Conservation (phyloP, 169 alveolate genomes). For the Cryptosporidium tyzzeri region DNA sequence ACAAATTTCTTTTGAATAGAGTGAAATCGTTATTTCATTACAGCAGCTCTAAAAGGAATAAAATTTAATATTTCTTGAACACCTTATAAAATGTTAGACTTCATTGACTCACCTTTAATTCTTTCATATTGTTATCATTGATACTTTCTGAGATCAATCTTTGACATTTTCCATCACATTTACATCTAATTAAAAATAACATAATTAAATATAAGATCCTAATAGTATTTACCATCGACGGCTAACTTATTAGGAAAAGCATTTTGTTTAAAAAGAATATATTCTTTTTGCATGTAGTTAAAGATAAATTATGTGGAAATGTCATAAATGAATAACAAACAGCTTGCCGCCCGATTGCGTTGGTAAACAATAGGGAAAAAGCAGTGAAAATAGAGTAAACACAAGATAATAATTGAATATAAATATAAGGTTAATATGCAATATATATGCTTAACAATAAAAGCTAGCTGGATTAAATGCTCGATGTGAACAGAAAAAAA, state of each 20-base stretch:
- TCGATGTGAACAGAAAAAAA: background rate
- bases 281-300: background rate
- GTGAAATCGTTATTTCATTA: background rate
- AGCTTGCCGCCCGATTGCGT: background rate
- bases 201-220: background rate
- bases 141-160: background rate
- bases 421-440: conserved; percentile 2
- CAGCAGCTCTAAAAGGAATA: conserved; percentile 2
- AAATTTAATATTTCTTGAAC: background rate
- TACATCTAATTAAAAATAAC: background rate
- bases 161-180: background rate
- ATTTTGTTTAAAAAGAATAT: background rate
- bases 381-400: background rate
- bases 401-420: background rate
- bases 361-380: no score
- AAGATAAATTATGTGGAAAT: background rate
- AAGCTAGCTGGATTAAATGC: conserved; percentile 7
- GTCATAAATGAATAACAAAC: background rate
- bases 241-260: background rate
- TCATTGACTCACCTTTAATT: conserved; percentile 12
- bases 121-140: background rate
- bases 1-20: background rate
- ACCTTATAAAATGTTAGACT: background rate
- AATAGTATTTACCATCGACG: background rate
- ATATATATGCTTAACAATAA: background rate